A percentile compares a stretch with the other conserved stretches of the same genome.
phyloP scores from a whole-genome alignment of 495 filamentous ascomycete species.

The Alectoria sarmentosa region DNA sequence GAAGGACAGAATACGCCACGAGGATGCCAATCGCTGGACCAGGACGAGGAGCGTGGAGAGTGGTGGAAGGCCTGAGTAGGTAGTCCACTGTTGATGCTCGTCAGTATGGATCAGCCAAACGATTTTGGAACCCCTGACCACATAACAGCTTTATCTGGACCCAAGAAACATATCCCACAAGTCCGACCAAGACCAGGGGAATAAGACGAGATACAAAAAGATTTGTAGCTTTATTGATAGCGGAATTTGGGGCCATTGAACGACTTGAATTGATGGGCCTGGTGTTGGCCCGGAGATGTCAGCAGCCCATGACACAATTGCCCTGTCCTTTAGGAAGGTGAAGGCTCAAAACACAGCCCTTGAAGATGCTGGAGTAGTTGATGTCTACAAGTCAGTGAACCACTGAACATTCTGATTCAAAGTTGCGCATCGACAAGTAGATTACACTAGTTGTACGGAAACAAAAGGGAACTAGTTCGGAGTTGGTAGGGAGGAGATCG shows the following conservation, averaged over 20 bases:
- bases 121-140: conserved; percentile 36
- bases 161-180: conserved; percentile 56
- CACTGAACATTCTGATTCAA: background rate
- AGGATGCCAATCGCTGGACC: conserved; percentile 62
- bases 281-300: conserved; percentile 5
- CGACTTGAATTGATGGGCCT: background rate
- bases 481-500: background rate
- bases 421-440: background rate
- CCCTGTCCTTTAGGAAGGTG: background rate
- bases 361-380: no score
- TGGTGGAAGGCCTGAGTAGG: conserved; percentile 48
- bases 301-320: conserved; percentile 10
- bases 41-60: conserved; percentile 35
- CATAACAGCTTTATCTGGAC: conserved; percentile 52
- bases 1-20: conserved; percentile 60
- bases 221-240: conserved; percentile 42
- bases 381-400: background rate
- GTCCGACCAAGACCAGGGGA: conserved; percentile 50
- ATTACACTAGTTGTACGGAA: background rate
- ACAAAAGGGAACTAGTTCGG: background rate
- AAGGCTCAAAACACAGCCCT: background rate
- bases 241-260: conserved; percentile 12
- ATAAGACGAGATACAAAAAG: conserved; percentile 48
- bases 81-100: conserved; percentile 47
- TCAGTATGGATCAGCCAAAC: conserved; percentile 12